Percentiles rank a stretch among this genome's conserved stretches.
These are phyloP conservation scores for Russula vinacea DNA, from an alignment of 768 basidiomycete genomes.

Conservation along the genomic window DNA sequence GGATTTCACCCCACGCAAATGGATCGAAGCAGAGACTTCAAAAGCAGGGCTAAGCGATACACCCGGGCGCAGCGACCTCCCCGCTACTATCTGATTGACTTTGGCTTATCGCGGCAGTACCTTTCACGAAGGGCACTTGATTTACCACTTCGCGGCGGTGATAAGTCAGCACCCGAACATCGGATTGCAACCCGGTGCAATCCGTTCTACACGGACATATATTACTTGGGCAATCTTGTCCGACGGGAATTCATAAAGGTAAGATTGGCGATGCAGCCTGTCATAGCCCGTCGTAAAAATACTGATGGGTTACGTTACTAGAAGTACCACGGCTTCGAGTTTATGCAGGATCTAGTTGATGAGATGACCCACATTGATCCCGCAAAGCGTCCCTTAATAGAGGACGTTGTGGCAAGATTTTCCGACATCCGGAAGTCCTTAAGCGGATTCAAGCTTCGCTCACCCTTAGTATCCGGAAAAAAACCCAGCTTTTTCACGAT, in stretches of 20 bases:
- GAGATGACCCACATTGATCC: conserved; percentile 41
- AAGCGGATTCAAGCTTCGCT: conserved; percentile 36
- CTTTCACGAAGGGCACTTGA: conserved; percentile 22
- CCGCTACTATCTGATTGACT: conserved; percentile 36
- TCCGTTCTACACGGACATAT: conserved; percentile 34
- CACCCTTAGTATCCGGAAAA: conserved; percentile 3
- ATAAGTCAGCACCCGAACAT: conserved; percentile 34
- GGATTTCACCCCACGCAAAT: conserved; percentile 21
- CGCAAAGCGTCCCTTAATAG: conserved; percentile 38
- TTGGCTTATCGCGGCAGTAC: conserved; percentile 34
- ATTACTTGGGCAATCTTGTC: conserved; percentile 33
- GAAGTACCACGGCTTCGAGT: conserved; percentile 23
- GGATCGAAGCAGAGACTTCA: conserved; percentile 10
- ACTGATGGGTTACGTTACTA: neutral
- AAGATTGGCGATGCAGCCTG: neutral
- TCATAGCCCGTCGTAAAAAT: neutral
- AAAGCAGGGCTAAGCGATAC: conserved; percentile 22
- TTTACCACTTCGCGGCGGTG: conserved; percentile 30
- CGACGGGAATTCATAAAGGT: conserved; percentile 29
- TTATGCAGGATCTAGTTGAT: conserved; percentile 22
- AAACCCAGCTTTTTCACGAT: conserved; percentile 7
- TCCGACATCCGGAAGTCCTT: conserved; percentile 33
- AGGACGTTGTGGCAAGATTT: conserved; percentile 38
- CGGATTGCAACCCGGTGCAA: conserved; percentile 15
- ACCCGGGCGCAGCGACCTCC: conserved; percentile 33